These are phyloP conservation scores for Talaromyces sp. DNA, from an alignment of 2,329 filamentous ascomycete species.

Conservation along the genomic window DNA sequence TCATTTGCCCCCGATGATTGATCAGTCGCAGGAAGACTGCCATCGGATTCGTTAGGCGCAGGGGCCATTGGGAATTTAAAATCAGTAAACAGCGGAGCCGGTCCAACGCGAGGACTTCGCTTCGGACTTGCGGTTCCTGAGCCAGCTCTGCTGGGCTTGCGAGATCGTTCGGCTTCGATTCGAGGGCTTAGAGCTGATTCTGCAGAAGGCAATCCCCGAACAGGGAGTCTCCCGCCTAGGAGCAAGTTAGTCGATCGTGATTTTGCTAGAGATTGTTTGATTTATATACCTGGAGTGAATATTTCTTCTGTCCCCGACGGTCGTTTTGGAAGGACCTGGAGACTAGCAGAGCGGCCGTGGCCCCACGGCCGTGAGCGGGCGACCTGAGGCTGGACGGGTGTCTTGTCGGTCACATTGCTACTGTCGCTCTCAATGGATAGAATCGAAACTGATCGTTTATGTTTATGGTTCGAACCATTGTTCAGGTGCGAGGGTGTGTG, in stretches of 20 bases:
- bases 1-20: slow-evolving; percentile 25
- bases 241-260: not conserved
- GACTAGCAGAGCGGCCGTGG: slow-evolving; percentile 73
- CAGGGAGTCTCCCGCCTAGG: slow-evolving; percentile 27
- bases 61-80: slow-evolving; percentile 54
- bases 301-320: slow-evolving; percentile 36
- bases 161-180: slow-evolving; percentile 29
- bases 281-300: slow-evolving; percentile 32
- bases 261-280: not conserved
- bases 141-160: slow-evolving; percentile 19
- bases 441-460: slow-evolving; percentile 75
- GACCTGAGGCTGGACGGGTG: slow-evolving; percentile 25
- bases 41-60: slow-evolving; percentile 27
- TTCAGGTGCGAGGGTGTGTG: slow-evolving; percentile 21
- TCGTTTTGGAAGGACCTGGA: slow-evolving; percentile 63
- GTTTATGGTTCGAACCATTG: slow-evolving; percentile 43
- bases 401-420: slow-evolving; percentile 21
- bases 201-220: slow-evolving; percentile 25
- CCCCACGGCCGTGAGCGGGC: slow-evolving; percentile 55
- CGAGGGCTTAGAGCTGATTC: slow-evolving; percentile 27
- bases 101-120: slow-evolving; percentile 34
- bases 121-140: slow-evolving; percentile 30
- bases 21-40: slow-evolving; percentile 22
- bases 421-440: slow-evolving; percentile 64
- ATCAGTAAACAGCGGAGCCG: slow-evolving; percentile 35